These are phyloP conservation scores for Epichloe brachyelytri DNA, from an alignment of 2,329 filamentous ascomycete genomes.

Conservation along the genomic window DNA sequence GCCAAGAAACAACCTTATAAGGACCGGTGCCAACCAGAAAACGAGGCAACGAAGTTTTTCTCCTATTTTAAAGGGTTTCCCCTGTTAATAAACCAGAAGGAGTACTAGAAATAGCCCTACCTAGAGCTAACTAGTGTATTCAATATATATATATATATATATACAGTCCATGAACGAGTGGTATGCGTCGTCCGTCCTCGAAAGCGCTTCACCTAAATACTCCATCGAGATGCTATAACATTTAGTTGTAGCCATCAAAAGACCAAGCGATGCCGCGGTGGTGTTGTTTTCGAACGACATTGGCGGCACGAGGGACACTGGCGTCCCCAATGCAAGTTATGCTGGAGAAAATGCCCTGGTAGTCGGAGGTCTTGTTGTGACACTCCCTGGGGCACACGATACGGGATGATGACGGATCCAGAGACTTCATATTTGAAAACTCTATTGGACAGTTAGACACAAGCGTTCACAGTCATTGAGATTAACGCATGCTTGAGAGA, in stretches of 20 bases:
- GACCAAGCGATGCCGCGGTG: slow-evolving; percentile 5
- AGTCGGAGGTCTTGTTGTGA: neutral
- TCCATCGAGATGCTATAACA: neutral
- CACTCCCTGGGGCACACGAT: slow-evolving; percentile 2
- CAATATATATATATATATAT: no score
- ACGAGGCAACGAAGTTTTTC: no score
- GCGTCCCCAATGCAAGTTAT: neutral
- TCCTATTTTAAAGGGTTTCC: no score
- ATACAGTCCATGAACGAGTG: no score
- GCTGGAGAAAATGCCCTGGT: slow-evolving; percentile 2
- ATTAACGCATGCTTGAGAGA: no score
- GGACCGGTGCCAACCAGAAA: no score
- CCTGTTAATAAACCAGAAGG: no score
- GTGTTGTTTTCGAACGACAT: neutral
- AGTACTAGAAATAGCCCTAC: no score
- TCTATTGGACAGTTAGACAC: neutral
- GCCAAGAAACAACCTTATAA: no score
- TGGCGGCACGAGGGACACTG: neutral
- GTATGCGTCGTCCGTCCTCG: no score
- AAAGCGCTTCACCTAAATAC: no score
- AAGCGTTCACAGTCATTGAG: neutral
- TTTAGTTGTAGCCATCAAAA: neutral
- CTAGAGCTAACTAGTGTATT: no score
- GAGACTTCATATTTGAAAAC: slow-evolving; percentile 16
- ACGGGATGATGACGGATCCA: slow-evolving; percentile 14